Evolutionary conservation across 1,284 basidiomycete species (phyloP).

Genomic region (Boletus smithii): DNA sequence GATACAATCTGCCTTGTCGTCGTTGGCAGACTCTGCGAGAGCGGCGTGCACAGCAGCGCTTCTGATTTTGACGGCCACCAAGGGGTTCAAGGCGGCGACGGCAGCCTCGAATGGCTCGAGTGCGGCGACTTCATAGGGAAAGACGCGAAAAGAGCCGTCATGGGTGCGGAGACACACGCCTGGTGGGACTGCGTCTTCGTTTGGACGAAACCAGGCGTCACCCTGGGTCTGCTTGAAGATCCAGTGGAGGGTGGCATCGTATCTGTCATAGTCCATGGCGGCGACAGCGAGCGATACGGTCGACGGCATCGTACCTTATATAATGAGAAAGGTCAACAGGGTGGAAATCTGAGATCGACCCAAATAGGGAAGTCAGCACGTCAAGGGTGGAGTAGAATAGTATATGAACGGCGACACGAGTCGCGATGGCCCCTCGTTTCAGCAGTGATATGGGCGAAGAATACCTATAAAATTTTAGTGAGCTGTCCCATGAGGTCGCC

Average conservation of each 20-base stretch:
- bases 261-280: conserved; percentile 38
- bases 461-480: conserved; percentile 2
- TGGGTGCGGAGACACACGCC: conserved; percentile 66
- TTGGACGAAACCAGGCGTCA: conserved; percentile 56
- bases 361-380: conserved; percentile 9
- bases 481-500: not conserved
- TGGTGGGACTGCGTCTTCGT: conserved; percentile 48
- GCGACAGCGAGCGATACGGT: conserved; percentile 1
- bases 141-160: conserved; percentile 62
- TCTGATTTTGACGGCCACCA: conserved; percentile 78
- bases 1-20: conserved; percentile 48
- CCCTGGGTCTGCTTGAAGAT: conserved; percentile 50
- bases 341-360: conserved; percentile 22
- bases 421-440: conserved; percentile 5
- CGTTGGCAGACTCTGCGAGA: conserved; percentile 47
- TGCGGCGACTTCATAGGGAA: conserved; percentile 67
- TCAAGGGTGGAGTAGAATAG: no score
- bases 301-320: conserved; percentile 12
- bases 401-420: conserved; percentile 1
- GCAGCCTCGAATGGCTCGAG: conserved; percentile 72
- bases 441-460: not conserved
- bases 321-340: no score
- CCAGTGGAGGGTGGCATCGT: conserved; percentile 38
- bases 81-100: conserved; percentile 70
- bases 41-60: conserved; percentile 79